These are phyloP conservation scores for Russula sp. DNA, from an alignment of 768 basidiomycete genomes.

Conservation along the genomic window DNA sequence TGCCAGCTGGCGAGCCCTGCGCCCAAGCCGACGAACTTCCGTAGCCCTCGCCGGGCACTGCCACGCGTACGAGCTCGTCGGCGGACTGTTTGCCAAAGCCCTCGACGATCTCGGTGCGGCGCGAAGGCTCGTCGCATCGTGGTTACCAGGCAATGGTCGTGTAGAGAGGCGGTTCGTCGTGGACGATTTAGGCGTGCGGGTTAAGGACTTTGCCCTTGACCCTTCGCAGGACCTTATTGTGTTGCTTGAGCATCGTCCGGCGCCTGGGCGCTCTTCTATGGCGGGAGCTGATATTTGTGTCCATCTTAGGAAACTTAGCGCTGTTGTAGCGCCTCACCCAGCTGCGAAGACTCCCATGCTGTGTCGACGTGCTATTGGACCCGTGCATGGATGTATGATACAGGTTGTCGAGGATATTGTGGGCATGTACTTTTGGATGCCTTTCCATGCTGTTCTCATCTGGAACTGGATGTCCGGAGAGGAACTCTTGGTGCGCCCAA, in stretches of 20 bases:
- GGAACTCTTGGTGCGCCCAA: constrained; percentile 42
- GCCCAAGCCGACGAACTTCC: constrained; percentile 32
- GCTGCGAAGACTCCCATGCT: constrained; percentile 37
- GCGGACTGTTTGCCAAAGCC: constrained; percentile 48
- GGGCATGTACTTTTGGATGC: constrained; percentile 45
- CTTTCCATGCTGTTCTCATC: constrained; percentile 40
- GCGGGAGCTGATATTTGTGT: constrained; percentile 35
- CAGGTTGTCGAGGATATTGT: constrained; percentile 56
- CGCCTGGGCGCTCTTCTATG: background rate
- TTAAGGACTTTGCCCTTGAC: constrained; percentile 62
- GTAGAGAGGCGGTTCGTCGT: constrained; percentile 31
- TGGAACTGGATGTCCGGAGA: constrained; percentile 55
- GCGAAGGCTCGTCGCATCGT: constrained; percentile 32
- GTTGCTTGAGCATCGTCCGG: constrained; percentile 36
- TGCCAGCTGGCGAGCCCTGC: constrained; percentile 38
- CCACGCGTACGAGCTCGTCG: constrained; percentile 60
- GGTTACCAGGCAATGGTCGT: constrained; percentile 32
- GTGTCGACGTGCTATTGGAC: constrained; percentile 33
- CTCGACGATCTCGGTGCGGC: constrained; percentile 25
- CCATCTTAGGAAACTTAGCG: constrained; percentile 44
- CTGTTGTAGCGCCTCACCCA: constrained; percentile 41
- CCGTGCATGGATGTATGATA: constrained; percentile 39
- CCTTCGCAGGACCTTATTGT: constrained; percentile 60
- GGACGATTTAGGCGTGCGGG: constrained; percentile 42
- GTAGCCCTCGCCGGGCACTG: constrained; percentile 41